A percentile compares a stretch with the other conserved stretches of the same genome.
phyloP scores from a whole-genome alignment of 78 protist species.

The Dictyostelium discoideum region DNA sequence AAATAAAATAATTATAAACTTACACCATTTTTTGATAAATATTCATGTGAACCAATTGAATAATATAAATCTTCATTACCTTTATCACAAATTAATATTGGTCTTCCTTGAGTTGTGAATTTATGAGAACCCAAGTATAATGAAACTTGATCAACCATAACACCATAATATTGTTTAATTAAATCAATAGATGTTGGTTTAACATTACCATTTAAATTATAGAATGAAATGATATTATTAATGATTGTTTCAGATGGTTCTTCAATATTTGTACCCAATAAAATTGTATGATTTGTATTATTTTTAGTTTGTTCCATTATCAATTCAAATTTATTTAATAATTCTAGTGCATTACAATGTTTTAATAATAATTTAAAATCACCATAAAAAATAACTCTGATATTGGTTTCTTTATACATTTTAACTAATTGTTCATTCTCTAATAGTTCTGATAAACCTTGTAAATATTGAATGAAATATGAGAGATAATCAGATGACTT shows the following conservation, averaged over 20 bases:
- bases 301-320: constrained; percentile 53
- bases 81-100: constrained; percentile 35
- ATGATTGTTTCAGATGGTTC: constrained; percentile 43
- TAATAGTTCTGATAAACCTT: background rate
- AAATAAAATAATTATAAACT: too few relatives aligned
- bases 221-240: constrained; percentile 1
- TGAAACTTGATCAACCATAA: background rate
- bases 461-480: constrained; percentile 41
- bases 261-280: constrained; percentile 39
- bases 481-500: constrained; percentile 11
- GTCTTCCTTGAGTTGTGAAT: constrained; percentile 45
- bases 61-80: constrained; percentile 43
- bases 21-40: background rate
- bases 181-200: constrained; percentile 14
- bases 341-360: background rate
- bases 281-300: background rate
- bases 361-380: constrained; percentile 20
- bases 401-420: background rate
- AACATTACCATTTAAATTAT: background rate
- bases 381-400: constrained; percentile 42
- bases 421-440: background rate
- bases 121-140: constrained; percentile 48
- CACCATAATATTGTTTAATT: constrained; percentile 46
- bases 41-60: constrained; percentile 31
- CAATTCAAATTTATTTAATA: background rate